Conservation (phyloP, 192 early-diverging fungal species). For the Radiomyces spectabilis region DNA sequence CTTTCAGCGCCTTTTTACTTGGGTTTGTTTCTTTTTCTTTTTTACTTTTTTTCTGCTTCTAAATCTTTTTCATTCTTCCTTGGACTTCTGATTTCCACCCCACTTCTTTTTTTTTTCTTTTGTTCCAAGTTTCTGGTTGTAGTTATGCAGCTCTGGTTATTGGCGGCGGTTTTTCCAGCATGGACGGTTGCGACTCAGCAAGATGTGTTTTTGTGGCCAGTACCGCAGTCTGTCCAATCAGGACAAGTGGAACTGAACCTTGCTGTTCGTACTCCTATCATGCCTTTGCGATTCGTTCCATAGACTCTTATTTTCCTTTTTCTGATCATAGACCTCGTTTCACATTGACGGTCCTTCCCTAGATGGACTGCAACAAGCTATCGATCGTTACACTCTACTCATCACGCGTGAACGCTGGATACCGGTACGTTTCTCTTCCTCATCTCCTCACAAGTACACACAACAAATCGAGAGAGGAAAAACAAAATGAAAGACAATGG, state of each 20-base stretch:
- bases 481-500: not conserved
- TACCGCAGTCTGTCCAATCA: conserved; percentile 11
- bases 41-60: not conserved
- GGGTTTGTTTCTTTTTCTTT: too few relatives aligned
- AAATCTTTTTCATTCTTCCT: not conserved
- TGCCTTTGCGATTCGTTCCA: not conserved
- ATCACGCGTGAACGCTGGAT: conserved; percentile 25
- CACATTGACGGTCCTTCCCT: conserved; percentile 17
- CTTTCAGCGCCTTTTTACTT: too few relatives aligned
- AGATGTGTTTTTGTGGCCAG: conserved; percentile 11
- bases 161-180: conserved; percentile 4
- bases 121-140: not conserved
- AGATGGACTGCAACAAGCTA: conserved; percentile 13
- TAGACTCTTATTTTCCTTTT: not conserved
- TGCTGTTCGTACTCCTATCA: conserved; percentile 4
- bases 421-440: conserved; percentile 21
- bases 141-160: not conserved
- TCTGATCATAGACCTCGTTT: conserved; percentile 5
- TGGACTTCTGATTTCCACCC: not conserved
- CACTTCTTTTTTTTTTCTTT: not conserved
- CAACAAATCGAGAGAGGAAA: not conserved
- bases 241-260: conserved; percentile 9
- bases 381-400: conserved; percentile 21
- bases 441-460: too few relatives aligned
- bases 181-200: not conserved